Evolutionary conservation across 1,284 basidiomycete species (phyloP), one percentile per base, ranked within the genome.

Genomic region (Leccinum subrobustum): DNA sequence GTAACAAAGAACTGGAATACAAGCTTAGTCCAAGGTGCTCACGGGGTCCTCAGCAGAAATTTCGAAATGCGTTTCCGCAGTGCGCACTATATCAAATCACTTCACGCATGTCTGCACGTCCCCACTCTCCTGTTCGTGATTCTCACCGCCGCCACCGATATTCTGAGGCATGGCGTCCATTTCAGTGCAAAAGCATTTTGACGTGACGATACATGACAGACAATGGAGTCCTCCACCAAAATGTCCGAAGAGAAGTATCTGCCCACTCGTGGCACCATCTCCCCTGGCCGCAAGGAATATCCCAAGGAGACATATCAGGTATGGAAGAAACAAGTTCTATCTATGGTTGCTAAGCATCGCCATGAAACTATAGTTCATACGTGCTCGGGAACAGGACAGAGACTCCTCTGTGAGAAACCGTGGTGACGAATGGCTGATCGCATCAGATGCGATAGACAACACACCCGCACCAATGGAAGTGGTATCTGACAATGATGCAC

Each of bases 131-230:
- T 5, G 1, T 4, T 39, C 50, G 35, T 2, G 52, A 57, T 18
- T 6, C n/a, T 9, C 48, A 51, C 14, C 52, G n/a, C 18, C n/a
- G 27, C 33, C 6, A 23, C 14, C 42, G 16, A 33, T 29, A n/a
- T 23, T 18, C 5, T 16, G 39, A 59, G 64, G 65, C 66, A 64
- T 8, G 56, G 12, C 2, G 16, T 50, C 42, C n/a, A 20, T 33
- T 44, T 11, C n/a, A 23, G 9, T 27, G 31, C 31, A 2, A 33
- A 5, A 33, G 0, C 11, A 33, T 12, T 33, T 33, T 33, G 12
- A 33, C 31, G 12, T 33, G 31, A 33, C 31, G 31, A 33, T 12
- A 33, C 31, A 5, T 11, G 31, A 33, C 31, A 33, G 31, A 33
- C 12, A 33, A 33, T 33, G 31, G 31, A 12, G 1, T 33, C 66